A percentile compares a stretch with the other conserved stretches of the same genome.
phyloP scores from a whole-genome alignment of 2,329 filamentous ascomycete genomes.

The Calonectria fujianensis region DNA sequence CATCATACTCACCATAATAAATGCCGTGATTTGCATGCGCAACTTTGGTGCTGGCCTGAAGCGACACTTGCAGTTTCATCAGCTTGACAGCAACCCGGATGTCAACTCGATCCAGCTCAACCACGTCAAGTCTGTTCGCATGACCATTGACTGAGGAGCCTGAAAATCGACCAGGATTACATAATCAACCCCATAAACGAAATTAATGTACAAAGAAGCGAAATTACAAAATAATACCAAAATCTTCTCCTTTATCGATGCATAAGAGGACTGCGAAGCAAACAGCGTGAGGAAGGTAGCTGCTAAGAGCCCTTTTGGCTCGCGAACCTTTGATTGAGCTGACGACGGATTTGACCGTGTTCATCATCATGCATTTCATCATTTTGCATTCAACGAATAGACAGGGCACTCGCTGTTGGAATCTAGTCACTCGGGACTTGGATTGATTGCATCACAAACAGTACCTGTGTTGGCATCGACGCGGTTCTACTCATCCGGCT shows the following conservation, averaged over 20 bases:
- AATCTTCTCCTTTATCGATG: not conserved
- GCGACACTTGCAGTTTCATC: constrained; percentile 80
- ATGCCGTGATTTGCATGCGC: constrained; percentile 89
- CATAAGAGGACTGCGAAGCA: no score
- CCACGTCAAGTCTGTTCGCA: constrained; percentile 75
- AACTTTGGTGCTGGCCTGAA: constrained; percentile 96
- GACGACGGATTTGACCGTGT: no score
- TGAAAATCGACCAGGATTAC: not conserved
- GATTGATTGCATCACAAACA: not conserved
- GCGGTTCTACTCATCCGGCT: not conserved
- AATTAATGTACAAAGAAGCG: not conserved
- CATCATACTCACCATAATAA: constrained; percentile 90
- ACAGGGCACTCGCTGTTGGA: not conserved
- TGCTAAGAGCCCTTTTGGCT: no score
- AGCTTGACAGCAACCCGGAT: constrained; percentile 73
- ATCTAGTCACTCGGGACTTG: not conserved
- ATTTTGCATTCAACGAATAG: no score
- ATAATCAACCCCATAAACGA: not conserved
- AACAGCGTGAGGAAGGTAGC: no score
- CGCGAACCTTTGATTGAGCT: no score
- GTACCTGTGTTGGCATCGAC: not conserved
- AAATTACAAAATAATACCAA: constrained; percentile 8
- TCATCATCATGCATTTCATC: no score
- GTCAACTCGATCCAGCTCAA: constrained; percentile 73
- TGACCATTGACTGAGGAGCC: constrained; percentile 75